These are phyloP conservation scores for Leavenworthia alabamica DNA, from an alignment of 345 rosid species.

Conservation along the genomic window DNA sequence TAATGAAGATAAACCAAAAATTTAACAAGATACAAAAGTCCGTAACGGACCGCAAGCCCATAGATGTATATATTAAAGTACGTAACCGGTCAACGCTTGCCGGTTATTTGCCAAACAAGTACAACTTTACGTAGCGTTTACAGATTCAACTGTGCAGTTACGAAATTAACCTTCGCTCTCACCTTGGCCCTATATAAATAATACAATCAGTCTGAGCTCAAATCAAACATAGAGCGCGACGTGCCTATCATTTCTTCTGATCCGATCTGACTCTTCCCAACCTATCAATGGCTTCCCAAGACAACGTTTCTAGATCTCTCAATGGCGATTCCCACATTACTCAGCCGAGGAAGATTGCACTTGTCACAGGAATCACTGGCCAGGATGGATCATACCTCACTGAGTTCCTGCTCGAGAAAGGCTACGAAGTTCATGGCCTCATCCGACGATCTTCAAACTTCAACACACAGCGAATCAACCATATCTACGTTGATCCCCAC, in stretches of 20 bases:
- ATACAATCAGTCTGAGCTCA: neutral
- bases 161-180: neutral
- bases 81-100: conserved; percentile 12
- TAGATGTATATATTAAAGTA: neutral
- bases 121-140: conserved; percentile 17
- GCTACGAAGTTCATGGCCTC: conserved; percentile 78
- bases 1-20: no score
- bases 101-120: conserved; percentile 3
- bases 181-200: neutral
- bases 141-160: neutral
- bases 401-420: conserved; percentile 71
- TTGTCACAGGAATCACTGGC: conserved; percentile 91
- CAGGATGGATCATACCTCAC: conserved; percentile 97
- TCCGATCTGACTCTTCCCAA: neutral
- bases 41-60: neutral
- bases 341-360: conserved; percentile 43
- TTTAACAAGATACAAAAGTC: no score
- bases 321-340: conserved; percentile 30
- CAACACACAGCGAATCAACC: conserved; percentile 92
- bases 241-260: conserved; percentile 5
- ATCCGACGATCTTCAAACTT: conserved; percentile 95
- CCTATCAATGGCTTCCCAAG: conserved; percentile 35
- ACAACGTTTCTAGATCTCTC: conserved; percentile 24
- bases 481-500: conserved; percentile 96
- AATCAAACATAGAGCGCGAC: neutral